Conservation (phyloP, 1,284 basidiomycete species). For the Ceratorhiza oryzae-sativae region DNA sequence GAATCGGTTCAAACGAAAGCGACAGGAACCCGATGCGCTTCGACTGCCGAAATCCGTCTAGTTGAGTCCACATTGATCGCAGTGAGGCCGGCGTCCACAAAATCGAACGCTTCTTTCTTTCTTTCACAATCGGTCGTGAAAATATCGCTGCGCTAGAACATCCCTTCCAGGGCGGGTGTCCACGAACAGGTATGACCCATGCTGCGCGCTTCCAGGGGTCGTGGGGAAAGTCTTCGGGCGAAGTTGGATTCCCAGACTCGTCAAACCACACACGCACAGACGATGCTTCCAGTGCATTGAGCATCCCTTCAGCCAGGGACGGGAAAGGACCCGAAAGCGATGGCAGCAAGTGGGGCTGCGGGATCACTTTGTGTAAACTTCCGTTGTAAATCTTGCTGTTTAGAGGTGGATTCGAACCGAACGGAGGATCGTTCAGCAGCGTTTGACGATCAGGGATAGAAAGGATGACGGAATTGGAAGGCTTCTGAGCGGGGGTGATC, state of each 20-base stretch:
- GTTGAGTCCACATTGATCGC: slow-evolving; percentile 27
- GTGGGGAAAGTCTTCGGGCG: slow-evolving; percentile 1
- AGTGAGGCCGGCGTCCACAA: slow-evolving; percentile 36
- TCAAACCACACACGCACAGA: slow-evolving; percentile 24
- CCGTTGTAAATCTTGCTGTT: slow-evolving; percentile 35
- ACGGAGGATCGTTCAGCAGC: neutral
- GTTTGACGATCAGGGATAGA: slow-evolving; percentile 2
- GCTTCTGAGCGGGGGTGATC: neutral
- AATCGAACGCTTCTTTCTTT: slow-evolving; percentile 24
- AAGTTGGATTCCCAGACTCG: slow-evolving; percentile 11
- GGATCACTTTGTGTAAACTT: slow-evolving; percentile 15
- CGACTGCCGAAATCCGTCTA: slow-evolving; percentile 30
- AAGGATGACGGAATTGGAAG: slow-evolving; percentile 8
- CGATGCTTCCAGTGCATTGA: slow-evolving; percentile 11
- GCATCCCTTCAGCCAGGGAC: slow-evolving; percentile 37
- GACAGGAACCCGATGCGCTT: slow-evolving; percentile 31
- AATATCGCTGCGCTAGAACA: slow-evolving; percentile 36
- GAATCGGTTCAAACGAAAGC: slow-evolving; percentile 24
- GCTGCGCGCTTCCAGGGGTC: slow-evolving; percentile 34
- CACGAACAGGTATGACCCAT: slow-evolving; percentile 36
- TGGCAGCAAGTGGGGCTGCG: slow-evolving; percentile 32
- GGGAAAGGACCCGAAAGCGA: slow-evolving; percentile 25
- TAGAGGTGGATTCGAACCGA: neutral
- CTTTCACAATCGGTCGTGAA: slow-evolving; percentile 24
- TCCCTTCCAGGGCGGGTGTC: slow-evolving; percentile 31